These are phyloP conservation scores for Flaveria bidentis DNA, from an alignment of 129 eudicot species.

Conservation along the genomic window DNA sequence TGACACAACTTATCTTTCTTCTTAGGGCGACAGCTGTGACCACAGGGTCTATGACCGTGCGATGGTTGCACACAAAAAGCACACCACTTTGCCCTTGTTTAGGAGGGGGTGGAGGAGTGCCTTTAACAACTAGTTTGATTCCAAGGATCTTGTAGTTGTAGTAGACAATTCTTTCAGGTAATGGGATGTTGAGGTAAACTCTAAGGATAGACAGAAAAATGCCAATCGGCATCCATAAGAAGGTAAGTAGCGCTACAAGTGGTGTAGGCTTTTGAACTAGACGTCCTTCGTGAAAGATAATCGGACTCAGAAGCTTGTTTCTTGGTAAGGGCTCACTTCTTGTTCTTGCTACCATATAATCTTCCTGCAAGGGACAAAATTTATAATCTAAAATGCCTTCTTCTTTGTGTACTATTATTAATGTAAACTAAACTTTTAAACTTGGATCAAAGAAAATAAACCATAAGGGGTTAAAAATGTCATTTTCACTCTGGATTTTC, in stretches of 20 bases:
- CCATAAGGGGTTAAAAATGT: slow-evolving; percentile 4
- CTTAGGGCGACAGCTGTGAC: slow-evolving; percentile 70
- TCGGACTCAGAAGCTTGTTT: slow-evolving; percentile 66
- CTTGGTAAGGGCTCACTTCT: slow-evolving; percentile 54
- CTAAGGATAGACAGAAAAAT: slow-evolving; percentile 60
- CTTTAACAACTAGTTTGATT: slow-evolving; percentile 72
- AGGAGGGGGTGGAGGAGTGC: slow-evolving; percentile 85
- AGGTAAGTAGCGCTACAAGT: slow-evolving; percentile 55
- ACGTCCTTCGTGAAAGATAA: slow-evolving; percentile 90
- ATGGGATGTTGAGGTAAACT: slow-evolving; percentile 61
- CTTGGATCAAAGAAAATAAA: neutral
- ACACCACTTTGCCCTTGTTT: slow-evolving; percentile 60
- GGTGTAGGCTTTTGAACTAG: slow-evolving; percentile 82
- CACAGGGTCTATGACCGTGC: slow-evolving; percentile 76
- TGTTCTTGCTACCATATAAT: slow-evolving; percentile 65
- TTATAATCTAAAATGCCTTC: neutral
- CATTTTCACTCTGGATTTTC: neutral
- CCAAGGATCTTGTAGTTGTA: slow-evolving; percentile 68
- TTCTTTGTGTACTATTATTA: neutral
- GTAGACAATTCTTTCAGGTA: slow-evolving; percentile 63
- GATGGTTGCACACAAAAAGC: slow-evolving; percentile 86
- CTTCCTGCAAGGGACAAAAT: slow-evolving; percentile 56
- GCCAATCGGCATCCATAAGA: slow-evolving; percentile 88
- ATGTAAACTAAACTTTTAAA: neutral
- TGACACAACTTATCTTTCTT: slow-evolving; percentile 76